Evolutionary conservation across 163 green algal genomes (phyloP), one percentile per base, ranked within the genome.

Genomic region (Chlorella variabilis): DNA sequence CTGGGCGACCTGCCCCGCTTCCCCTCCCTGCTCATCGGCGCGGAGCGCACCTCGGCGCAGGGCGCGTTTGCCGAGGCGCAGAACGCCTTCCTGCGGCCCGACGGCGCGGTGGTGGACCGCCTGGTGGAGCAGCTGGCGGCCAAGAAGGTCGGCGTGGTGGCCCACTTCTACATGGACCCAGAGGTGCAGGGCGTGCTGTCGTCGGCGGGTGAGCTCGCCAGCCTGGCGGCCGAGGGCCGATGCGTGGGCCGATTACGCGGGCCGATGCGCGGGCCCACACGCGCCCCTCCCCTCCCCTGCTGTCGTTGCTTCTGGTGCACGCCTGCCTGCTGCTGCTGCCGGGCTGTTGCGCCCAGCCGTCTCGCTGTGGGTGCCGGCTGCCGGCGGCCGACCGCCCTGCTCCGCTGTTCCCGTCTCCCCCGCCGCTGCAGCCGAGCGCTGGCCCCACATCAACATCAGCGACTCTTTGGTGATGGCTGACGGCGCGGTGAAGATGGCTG

Each of bases 111-210:
- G 65, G 91, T 93, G 39, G 62, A 87, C 11, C 42, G 36, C 0
- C 85, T 93, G 67, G 85, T 84, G 39, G 34, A 78, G 9, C 49
- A 95, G 81, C 88, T 99, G 75, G 25, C 71, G 4, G 70, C 71
- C 29, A 98, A 98, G 88, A 87, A 89, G 48, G 93, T 98, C 27
- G 97, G 97, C 31, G 91, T 99, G 36, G 97, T 99, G 77, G 97
- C 97, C 29, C 97, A 99, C 87, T 99, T 99, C 68, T 99, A 99
- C 92, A 99, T 99, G 97, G 97, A 99, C 87, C 96, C 97, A 0
- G 76, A 99, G 91, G 96, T 99, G 20, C 77, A 83, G 51, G 77
- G 77, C 11, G 77, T 83, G 77, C 77, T 83, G 49, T 78, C 66
- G 85, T 98, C 45, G 86, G 73, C 73, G 11, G 73, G 73, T 80